Evolutionary conservation across 2,329 filamentous ascomycete genomes (phyloP).

Genomic region (Apiospora marii): DNA sequence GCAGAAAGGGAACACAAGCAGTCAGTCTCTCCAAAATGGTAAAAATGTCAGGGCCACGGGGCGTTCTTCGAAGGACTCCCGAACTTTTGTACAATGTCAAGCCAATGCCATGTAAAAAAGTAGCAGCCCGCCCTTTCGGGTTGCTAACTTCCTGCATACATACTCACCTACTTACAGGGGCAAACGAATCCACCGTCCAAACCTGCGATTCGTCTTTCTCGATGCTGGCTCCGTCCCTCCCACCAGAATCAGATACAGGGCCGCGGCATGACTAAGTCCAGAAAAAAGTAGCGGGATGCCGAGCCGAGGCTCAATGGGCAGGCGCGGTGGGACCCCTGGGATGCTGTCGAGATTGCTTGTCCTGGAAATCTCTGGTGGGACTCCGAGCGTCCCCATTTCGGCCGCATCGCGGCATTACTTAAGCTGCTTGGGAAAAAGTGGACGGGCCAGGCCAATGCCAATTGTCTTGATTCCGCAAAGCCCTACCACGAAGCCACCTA

Average conservation of each 20-base stretch:
- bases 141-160: not conserved
- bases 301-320: conserved; percentile 7
- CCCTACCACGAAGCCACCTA: not conserved
- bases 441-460: not conserved
- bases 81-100: conserved; percentile 1
- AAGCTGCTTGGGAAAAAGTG: conserved; percentile 7
- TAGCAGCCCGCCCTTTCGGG: not conserved
- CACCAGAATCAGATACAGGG: not conserved
- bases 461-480: not conserved
- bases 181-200: not conserved
- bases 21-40: not conserved
- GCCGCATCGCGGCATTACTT: conserved; percentile 23
- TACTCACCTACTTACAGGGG: not conserved
- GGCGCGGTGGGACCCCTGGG: not conserved
- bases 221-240: not conserved
- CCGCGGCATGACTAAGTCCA: conserved; percentile 23
- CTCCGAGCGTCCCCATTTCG: conserved; percentile 1
- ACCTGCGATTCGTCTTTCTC: not conserved
- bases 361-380: conserved; percentile 6
- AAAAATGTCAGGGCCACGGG: conserved; percentile 7
- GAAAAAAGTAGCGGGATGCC: conserved; percentile 16
- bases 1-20: not conserved
- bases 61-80: conserved; percentile 16
- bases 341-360: not conserved
- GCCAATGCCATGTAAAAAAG: not conserved